These are phyloP conservation scores for Allium sativum DNA, from an alignment of 106 monocot genomes.

Conservation along the genomic window DNA sequence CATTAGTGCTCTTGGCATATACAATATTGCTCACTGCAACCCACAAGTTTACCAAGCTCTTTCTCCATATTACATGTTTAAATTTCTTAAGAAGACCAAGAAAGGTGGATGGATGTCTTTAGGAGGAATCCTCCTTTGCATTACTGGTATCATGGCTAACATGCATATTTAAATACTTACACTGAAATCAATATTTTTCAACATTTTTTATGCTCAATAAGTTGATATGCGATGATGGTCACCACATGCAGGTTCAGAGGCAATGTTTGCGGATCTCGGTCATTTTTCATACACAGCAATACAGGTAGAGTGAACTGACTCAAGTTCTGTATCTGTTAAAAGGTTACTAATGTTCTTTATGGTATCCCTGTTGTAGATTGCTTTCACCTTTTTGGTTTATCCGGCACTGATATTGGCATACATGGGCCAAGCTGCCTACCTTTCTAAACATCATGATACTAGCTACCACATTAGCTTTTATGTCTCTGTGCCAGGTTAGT, in stretches of 20 bases:
- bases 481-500: conserved; percentile 44
- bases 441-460: conserved; percentile 42
- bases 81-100: conserved; percentile 60
- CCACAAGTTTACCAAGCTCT: conserved; percentile 52
- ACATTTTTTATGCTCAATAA: not conserved
- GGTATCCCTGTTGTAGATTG: conserved; percentile 22
- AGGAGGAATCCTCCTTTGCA: conserved; percentile 69
- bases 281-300: conserved; percentile 52
- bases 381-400: conserved; percentile 45
- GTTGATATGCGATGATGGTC: not conserved
- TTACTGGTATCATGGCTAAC: conserved; percentile 34
- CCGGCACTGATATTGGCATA: conserved; percentile 56
- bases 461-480: conserved; percentile 45
- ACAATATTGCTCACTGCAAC: conserved; percentile 62
- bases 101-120: conserved; percentile 76
- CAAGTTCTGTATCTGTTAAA: too few species aligned
- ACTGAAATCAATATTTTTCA: not conserved
- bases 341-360: not conserved
- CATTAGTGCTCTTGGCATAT: conserved; percentile 64
- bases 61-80: conserved; percentile 71
- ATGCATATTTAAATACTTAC: not conserved
- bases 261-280: conserved; percentile 66
- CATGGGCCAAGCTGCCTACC: conserved; percentile 75
- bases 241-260: conserved; percentile 44
- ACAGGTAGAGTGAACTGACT: conserved; percentile 18